phyloP scores from a whole-genome alignment of 768 basidiomycete genomes.

The Serpula lacrymans region DNA sequence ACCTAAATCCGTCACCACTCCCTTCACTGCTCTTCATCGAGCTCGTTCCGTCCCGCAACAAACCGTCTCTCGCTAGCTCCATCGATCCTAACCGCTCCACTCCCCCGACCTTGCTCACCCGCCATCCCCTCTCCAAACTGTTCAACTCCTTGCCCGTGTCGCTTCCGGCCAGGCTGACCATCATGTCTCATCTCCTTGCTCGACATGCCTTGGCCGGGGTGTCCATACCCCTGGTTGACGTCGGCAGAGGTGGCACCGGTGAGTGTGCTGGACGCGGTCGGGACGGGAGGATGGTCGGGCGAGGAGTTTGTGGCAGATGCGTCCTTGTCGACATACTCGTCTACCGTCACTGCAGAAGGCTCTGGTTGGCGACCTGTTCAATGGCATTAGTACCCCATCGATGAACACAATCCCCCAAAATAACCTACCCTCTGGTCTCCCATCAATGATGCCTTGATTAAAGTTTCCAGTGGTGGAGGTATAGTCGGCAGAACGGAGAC shows the following conservation, averaged over 20 bases:
- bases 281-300: slow-evolving; percentile 3
- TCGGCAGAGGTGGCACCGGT: slow-evolving; percentile 32
- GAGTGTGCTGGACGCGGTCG: slow-evolving; percentile 19
- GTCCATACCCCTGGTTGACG: slow-evolving; percentile 27
- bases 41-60: slow-evolving; percentile 7
- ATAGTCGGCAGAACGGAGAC: slow-evolving; percentile 13
- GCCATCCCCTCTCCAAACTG: slow-evolving; percentile 11
- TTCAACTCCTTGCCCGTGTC: slow-evolving; percentile 15
- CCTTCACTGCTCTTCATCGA: slow-evolving; percentile 3
- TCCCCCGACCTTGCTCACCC: slow-evolving; percentile 1
- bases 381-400: not conserved
- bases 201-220: slow-evolving; percentile 29
- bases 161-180: slow-evolving; percentile 28
- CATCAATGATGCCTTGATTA: slow-evolving; percentile 19
- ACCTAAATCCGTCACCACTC: too few relatives aligned
- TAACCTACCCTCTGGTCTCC: slow-evolving; percentile 14
- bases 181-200: slow-evolving; percentile 34
- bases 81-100: slow-evolving; percentile 4
- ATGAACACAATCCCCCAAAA: too few relatives aligned
- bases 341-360: slow-evolving; percentile 18
- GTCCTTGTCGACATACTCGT: slow-evolving; percentile 29
- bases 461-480: slow-evolving; percentile 6
- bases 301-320: slow-evolving; percentile 18
- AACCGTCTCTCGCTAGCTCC: slow-evolving; percentile 7
- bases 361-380: slow-evolving; percentile 12